phyloP scores from a whole-genome alignment of 345 rosid genomes.

The Excoecaria agallocha region DNA sequence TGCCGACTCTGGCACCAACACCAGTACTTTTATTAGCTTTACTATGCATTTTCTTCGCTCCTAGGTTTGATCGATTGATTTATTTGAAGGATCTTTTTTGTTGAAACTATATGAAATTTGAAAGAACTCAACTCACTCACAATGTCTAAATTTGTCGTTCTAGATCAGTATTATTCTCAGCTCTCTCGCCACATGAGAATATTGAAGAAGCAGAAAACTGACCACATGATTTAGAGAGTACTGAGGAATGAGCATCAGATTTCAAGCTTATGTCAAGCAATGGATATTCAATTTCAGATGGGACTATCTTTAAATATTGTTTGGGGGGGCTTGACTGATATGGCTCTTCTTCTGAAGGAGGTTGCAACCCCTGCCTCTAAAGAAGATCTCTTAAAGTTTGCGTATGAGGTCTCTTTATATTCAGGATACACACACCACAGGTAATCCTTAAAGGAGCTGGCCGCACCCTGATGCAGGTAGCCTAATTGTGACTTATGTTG shows the following conservation, averaged over 20 bases:
- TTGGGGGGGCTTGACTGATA: constrained; percentile 69
- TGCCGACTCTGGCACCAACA: no score
- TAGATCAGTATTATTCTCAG: no score
- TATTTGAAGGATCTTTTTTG: no score
- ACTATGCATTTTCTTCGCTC: no score
- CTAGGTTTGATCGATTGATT: no score
- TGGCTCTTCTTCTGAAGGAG: constrained; percentile 74
- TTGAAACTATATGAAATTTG: no score
- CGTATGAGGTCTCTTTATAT: constrained; percentile 70
- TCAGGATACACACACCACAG: constrained; percentile 92
- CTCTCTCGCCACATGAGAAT: no score
- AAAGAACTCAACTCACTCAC: no score
- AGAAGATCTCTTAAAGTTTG: constrained; percentile 61
- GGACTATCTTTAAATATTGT: constrained; percentile 67
- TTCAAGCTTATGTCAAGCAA: constrained; percentile 31
- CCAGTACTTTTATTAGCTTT: no score
- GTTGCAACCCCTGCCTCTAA: constrained; percentile 61
- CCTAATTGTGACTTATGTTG: no score
- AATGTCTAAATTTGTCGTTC: no score
- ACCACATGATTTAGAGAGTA: constrained; percentile 60
- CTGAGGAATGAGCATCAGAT: constrained; percentile 46
- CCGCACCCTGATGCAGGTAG: no score
- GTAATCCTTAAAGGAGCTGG: constrained; percentile 33
- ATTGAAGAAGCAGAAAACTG: constrained; percentile 42
- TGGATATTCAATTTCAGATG: constrained; percentile 56